phyloP scores from a whole-genome alignment of 192 early-diverging fungal species.

The Dimargaris cristalligena region DNA sequence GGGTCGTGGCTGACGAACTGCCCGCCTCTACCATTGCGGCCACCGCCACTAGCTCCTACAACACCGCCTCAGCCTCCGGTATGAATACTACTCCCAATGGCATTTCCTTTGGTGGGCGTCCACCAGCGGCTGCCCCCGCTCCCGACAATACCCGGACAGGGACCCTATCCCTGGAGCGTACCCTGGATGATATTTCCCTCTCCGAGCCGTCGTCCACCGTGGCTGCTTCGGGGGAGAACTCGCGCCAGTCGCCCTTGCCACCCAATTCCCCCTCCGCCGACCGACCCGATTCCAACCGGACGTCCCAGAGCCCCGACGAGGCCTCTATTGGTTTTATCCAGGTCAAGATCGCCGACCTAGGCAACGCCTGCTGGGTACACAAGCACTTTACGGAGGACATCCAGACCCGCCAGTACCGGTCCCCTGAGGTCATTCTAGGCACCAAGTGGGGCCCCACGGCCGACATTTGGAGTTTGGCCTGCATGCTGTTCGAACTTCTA shows the following conservation, averaged over 20 bases:
- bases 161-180: slow-evolving; percentile 36
- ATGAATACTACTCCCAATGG: too few relatives aligned
- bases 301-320: neutral
- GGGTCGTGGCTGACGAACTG: slow-evolving; percentile 10
- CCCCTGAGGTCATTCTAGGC: slow-evolving; percentile 88
- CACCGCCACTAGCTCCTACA: neutral
- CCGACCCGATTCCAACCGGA: neutral
- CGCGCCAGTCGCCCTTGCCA: neutral
- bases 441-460: slow-evolving; percentile 66
- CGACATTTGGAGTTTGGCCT: slow-evolving; percentile 90
- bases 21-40: neutral
- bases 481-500: slow-evolving; percentile 85
- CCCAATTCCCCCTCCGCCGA: neutral
- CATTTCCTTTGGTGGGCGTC: neutral
- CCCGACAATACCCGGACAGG: neutral
- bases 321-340: slow-evolving; percentile 19
- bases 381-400: slow-evolving; percentile 93
- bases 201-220: neutral
- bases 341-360: slow-evolving; percentile 92
- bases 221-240: slow-evolving; percentile 10
- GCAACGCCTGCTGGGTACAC: slow-evolving; percentile 91
- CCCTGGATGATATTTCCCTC: slow-evolving; percentile 48
- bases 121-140: neutral
- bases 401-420: slow-evolving; percentile 93
- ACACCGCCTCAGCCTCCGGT: neutral